A percentile compares a stretch with the other conserved stretches of the same genome.
Conservation (phyloP, 306 rosid genomes). For the Trichosanthes cucumerina region DNA sequence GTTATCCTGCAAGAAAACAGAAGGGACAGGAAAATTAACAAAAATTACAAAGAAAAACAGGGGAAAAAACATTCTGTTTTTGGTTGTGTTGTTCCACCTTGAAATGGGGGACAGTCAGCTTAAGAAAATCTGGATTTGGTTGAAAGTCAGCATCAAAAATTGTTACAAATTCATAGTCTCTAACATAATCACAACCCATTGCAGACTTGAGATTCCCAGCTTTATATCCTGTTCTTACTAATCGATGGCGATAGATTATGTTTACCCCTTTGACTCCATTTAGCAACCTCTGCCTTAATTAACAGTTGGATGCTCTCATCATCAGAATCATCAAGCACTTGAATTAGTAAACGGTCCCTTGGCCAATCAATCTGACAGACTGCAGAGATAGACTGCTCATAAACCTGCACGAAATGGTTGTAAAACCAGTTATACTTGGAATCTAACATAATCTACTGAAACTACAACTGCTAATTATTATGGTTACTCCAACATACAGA, state of each 20-base stretch:
- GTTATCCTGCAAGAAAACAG: conserved; percentile 46
- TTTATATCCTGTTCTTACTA: conserved; percentile 80
- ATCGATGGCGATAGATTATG: conserved; percentile 77
- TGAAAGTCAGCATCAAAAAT: conserved; percentile 95
- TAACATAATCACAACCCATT: conserved; percentile 81
- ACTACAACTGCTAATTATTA: not conserved
- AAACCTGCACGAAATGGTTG: conserved; percentile 50
- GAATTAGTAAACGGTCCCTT: conserved; percentile 67
- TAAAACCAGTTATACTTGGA: conserved; percentile 4
- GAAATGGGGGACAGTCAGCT: conserved; percentile 76
- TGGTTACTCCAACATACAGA: not conserved
- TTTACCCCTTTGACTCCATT: conserved; percentile 81
- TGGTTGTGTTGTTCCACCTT: conserved; percentile 55
- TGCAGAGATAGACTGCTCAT: conserved; percentile 90
- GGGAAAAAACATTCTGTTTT: conserved; percentile 6
- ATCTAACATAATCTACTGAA: not conserved
- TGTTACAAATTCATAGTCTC: conserved; percentile 81
- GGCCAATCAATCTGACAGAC: conserved; percentile 93
- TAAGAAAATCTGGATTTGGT: conserved; percentile 91
- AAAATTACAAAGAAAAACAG: not conserved
- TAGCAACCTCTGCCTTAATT: conserved; percentile 63
- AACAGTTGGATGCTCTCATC: conserved; percentile 75
- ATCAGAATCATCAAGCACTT: conserved; percentile 87
- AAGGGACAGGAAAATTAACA: not conserved
- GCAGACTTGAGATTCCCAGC: conserved; percentile 98